Percentiles rank a stretch among this genome's conserved stretches.
Evolutionary conservation across 345 rosid genomes (phyloP).

Genomic region (Eucalyptus erythrocorys): DNA sequence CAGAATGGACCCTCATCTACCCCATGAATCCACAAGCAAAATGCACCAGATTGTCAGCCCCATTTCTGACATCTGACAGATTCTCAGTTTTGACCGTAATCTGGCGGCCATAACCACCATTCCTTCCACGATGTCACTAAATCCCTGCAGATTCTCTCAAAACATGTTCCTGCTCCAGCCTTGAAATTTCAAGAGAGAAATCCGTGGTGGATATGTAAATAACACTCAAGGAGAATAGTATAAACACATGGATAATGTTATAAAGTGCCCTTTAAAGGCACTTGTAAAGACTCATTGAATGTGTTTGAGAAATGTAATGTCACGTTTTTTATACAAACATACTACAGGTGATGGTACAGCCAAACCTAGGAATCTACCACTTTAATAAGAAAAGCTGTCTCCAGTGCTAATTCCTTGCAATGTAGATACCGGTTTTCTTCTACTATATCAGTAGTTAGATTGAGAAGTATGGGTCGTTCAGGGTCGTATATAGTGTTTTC

Average conservation of each 20-base stretch:
- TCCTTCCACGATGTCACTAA: background rate
- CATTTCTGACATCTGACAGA: background rate
- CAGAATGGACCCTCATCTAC: background rate
- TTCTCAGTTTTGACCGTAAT: background rate
- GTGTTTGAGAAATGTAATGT: background rate
- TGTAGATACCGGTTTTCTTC: slow-evolving; percentile 81
- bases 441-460: slow-evolving; percentile 63
- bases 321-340: background rate
- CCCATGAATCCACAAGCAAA: background rate
- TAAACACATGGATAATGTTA: background rate
- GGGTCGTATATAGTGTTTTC: slow-evolving; percentile 59
- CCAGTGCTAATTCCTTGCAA: slow-evolving; percentile 64
- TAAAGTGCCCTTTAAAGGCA: background rate
- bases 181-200: background rate
- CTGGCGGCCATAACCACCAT: background rate
- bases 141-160: background rate
- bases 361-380: slow-evolving; percentile 39
- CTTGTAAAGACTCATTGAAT: background rate
- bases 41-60: background rate
- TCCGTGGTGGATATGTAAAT: background rate
- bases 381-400: slow-evolving; percentile 70
- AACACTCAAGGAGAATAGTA: background rate
- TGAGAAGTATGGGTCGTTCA: slow-evolving; percentile 53
- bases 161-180: background rate
- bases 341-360: background rate